These are phyloP conservation scores for Cyanodermella asteris DNA, from an alignment of 2,329 filamentous ascomycete genomes.

Conservation along the genomic window DNA sequence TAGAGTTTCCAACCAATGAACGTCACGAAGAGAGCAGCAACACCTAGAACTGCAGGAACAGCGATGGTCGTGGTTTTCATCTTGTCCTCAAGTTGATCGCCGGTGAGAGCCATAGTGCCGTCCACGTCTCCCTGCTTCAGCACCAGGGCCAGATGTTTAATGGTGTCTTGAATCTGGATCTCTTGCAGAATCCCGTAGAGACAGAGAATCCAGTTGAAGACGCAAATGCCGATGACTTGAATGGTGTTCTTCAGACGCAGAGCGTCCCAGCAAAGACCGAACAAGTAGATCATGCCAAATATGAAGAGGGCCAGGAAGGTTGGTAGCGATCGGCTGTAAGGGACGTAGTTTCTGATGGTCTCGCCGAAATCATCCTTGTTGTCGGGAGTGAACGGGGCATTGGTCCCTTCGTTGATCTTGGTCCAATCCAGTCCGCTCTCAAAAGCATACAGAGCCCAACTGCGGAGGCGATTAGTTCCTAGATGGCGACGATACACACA, in stretches of 20 bases:
- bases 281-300: constrained; percentile 84
- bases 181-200: constrained; percentile 87
- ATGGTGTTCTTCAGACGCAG: constrained; percentile 92
- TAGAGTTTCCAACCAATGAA: constrained; percentile 87
- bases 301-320: constrained; percentile 94
- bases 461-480: background rate
- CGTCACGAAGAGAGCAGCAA: constrained; percentile 50
- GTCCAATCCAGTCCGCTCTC: constrained; percentile 34
- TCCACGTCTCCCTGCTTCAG: too few relatives aligned
- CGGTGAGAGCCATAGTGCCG: constrained; percentile 21
- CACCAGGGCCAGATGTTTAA: constrained; percentile 35
- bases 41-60: constrained; percentile 61
- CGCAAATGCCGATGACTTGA: constrained; percentile 84
- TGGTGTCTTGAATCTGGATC: constrained; percentile 64
- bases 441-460: background rate
- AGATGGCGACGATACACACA: background rate
- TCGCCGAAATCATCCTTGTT: constrained; percentile 11
- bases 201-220: constrained; percentile 78
- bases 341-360: constrained; percentile 6
- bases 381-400: constrained; percentile 16
- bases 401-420: constrained; percentile 22
- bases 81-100: constrained; percentile 56
- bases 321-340: constrained; percentile 52
- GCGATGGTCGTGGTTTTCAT: constrained; percentile 54
- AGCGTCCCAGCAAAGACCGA: constrained; percentile 81